Conservation (phyloP, 2,329 filamentous ascomycete species). For the Ramichloridium luteum region DNA sequence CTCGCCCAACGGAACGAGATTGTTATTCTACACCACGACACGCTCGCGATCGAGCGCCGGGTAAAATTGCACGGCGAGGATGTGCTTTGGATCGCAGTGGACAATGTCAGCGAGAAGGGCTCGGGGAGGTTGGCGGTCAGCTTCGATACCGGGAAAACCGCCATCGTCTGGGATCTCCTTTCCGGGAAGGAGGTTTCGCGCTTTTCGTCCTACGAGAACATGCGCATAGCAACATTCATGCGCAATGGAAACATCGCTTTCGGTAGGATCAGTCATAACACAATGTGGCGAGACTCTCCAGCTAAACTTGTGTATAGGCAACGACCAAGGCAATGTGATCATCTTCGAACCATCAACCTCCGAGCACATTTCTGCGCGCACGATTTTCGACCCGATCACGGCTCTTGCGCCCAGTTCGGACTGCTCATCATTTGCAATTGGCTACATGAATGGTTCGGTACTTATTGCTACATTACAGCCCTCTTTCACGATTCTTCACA, state of each 20-base stretch:
- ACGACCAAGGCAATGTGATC: constrained; percentile 83
- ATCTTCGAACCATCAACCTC: constrained; percentile 87
- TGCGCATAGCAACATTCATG: constrained; percentile 88
- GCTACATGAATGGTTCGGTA: constrained; percentile 90
- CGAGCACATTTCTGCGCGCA: constrained; percentile 82
- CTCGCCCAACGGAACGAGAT: constrained; percentile 75
- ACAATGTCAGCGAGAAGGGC: constrained; percentile 80
- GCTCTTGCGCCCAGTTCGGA: constrained; percentile 79
- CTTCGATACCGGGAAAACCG: constrained; percentile 81
- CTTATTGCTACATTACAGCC: constrained; percentile 81
- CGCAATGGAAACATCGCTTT: constrained; percentile 92
- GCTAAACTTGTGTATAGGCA: constrained; percentile 50
- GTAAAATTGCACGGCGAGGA: constrained; percentile 78
- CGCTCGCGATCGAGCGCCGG: constrained; percentile 71
- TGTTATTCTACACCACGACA: constrained; percentile 85
- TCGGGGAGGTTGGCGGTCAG: constrained; percentile 79
- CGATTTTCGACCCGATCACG: constrained; percentile 92
- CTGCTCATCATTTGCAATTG: constrained; percentile 90
- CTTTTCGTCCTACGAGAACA: constrained; percentile 82
- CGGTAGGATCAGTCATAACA: constrained; percentile 47
- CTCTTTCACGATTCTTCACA: constrained; percentile 87
- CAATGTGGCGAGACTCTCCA: constrained; percentile 22
- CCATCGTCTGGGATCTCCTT: constrained; percentile 93
- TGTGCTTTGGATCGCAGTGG: constrained; percentile 71
- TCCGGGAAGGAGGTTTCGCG: constrained; percentile 80